Evolutionary conservation across 2,329 filamentous ascomycete species (phyloP), one percentile per base, ranked within the genome.

Genomic region (Elsinoe batatas): DNA sequence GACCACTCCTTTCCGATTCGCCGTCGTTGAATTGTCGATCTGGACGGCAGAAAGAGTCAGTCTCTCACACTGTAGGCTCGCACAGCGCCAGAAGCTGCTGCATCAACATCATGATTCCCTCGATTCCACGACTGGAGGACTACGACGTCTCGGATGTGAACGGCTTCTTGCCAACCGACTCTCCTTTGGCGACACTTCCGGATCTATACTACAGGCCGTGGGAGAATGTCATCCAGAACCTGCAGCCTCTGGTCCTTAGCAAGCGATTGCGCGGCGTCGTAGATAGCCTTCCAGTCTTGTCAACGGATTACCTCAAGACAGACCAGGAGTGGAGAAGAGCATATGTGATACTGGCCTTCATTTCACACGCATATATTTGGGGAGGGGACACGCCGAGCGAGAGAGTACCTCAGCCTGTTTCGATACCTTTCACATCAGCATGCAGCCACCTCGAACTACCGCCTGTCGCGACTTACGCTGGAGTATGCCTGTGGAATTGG

Each of bases 401-500:
- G 74, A 74, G 73, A 64, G 75, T 98, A 53, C 93, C 93, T 46
- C 82, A 87, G 22, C 77, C 88, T 57, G 82, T 98, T 60, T 88
- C 91, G 5, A 80, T 91, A 30, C 93, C 93, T 0, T 80, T 97
- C 61, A 76, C 95, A 53, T 74, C 84, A 61, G 79, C 94, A 46
- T 91, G 88, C 62, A 76, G 80, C 43, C 61, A 61, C 59, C 80
- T 98, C 15, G 88, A 97, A 65, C 77, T 98, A 22, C 91, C 88
- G 5, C 88, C 91, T 1, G 91, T 98, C 26, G 93, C 91, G 47
- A 96, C 91, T 15, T 98, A 96, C 68, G 89, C 93, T 5, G 88
- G 86, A 6, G 77, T 96, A 3, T 91, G 88, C 61, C 78, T 98
- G 22, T 98, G 93, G 93, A 98, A 98, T 72, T 97, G 90, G 77